phyloP scores from a whole-genome alignment of 495 filamentous ascomycete genomes.

The Penicillium antarcticum region DNA sequence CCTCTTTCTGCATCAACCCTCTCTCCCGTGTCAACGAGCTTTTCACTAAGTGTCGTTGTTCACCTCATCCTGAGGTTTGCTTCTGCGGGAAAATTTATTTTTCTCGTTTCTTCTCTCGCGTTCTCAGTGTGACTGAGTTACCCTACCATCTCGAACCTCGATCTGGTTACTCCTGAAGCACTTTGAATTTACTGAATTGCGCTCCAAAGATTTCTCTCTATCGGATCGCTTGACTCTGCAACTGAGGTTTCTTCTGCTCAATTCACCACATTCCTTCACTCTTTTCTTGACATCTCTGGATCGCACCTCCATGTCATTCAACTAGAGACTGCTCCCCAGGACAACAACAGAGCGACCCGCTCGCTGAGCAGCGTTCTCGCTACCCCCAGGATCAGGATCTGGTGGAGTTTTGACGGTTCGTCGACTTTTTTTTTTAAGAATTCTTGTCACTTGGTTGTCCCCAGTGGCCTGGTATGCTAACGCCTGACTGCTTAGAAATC shows the following conservation, averaged over 20 bases:
- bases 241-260: constrained; percentile 2
- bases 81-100: constrained; percentile 26
- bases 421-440: constrained; percentile 14
- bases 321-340: constrained; percentile 36
- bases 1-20: constrained; percentile 13
- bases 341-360: constrained; percentile 38
- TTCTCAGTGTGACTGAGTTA: constrained; percentile 6
- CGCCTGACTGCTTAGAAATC: constrained; percentile 9
- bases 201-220: background rate
- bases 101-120: constrained; percentile 10
- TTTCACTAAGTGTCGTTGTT: constrained; percentile 54
- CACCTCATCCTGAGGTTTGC: constrained; percentile 27
- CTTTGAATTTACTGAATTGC: constrained; percentile 4
- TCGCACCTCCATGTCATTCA: constrained; percentile 40
- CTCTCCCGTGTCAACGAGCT: constrained; percentile 41
- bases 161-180: constrained; percentile 6
- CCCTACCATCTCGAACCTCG: constrained; percentile 4
- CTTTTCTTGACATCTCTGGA: constrained; percentile 17
- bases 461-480: constrained; percentile 12
- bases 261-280: constrained; percentile 23
- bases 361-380: constrained; percentile 42
- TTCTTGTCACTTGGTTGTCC: constrained; percentile 8
- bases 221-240: constrained; percentile 1
- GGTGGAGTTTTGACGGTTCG: constrained; percentile 49
- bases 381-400: constrained; percentile 39